Conservation (phyloP, 2,329 filamentous ascomycete species). For the Exserohilum turcica region DNA sequence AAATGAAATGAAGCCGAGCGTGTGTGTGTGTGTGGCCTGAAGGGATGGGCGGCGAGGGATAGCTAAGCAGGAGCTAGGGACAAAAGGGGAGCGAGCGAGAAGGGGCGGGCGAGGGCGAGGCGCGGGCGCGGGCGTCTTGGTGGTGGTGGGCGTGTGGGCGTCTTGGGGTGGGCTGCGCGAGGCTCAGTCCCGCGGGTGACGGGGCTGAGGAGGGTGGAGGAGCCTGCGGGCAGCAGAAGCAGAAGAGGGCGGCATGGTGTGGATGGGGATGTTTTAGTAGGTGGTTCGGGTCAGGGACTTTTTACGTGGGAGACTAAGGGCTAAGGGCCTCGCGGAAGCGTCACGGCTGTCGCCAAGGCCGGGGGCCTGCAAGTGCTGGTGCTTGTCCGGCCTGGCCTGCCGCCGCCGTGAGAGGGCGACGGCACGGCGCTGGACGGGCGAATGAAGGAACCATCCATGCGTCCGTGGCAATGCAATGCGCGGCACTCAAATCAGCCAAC, state of each 20-base stretch:
- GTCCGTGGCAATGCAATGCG: too few species aligned
- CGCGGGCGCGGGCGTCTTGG: too few species aligned
- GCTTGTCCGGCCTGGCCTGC: too few species aligned
- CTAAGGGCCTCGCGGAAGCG: slow-evolving; percentile 25
- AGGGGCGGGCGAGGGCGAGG: slow-evolving; percentile 10
- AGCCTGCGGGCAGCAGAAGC: slow-evolving; percentile 51
- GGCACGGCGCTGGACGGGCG: background rate
- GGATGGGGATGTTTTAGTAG: slow-evolving; percentile 44
- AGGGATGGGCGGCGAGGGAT: background rate
- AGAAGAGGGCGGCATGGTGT: slow-evolving; percentile 49
- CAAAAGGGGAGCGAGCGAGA: slow-evolving; percentile 15
- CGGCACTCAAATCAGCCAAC: too few species aligned
- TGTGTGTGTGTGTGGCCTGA: slow-evolving; percentile 21
- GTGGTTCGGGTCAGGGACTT: slow-evolving; percentile 39
- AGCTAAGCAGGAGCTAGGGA: slow-evolving; percentile 10
- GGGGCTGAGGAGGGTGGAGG: slow-evolving; percentile 54
- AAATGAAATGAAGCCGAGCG: slow-evolving; percentile 37
- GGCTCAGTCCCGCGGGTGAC: slow-evolving; percentile 57
- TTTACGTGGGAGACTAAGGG: slow-evolving; percentile 33
- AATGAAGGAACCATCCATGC: too few species aligned
- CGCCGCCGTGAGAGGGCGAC: too few species aligned
- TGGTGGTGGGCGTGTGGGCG: too few species aligned
- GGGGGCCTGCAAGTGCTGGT: slow-evolving; percentile 25
- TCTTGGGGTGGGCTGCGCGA: slow-evolving; percentile 26
- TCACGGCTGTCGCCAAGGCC: slow-evolving; percentile 25